Conservation (phyloP, 1,284 basidiomycete species). For the Coniferiporia weirii region DNA sequence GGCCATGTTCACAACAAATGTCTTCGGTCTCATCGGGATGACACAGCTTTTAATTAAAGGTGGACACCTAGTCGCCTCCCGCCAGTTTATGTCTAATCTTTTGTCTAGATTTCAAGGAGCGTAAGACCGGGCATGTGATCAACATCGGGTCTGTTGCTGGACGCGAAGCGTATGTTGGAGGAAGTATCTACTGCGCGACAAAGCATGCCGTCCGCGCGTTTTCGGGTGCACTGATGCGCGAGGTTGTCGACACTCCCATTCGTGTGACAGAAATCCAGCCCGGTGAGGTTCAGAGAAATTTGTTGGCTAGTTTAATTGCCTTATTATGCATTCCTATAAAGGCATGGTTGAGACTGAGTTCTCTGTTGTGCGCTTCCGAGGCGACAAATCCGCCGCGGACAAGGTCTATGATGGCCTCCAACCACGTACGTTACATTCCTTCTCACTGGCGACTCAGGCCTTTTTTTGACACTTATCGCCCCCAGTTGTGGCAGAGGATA, state of each 20-base stretch:
- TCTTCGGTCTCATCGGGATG: conserved; percentile 81
- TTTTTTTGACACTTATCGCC: not conserved
- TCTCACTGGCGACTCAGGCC: not conserved
- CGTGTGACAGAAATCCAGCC: conserved; percentile 91
- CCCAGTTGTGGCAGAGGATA: conserved; percentile 59
- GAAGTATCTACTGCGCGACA: conserved; percentile 77
- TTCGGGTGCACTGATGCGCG: conserved; percentile 76
- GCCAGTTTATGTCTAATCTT: not conserved
- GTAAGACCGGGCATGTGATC: conserved; percentile 87
- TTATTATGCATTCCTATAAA: conserved; percentile 21
- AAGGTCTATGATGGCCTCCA: conserved; percentile 87
- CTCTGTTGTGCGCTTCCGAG: conserved; percentile 82
- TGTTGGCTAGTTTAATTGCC: not conserved
- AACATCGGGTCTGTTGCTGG: conserved; percentile 94
- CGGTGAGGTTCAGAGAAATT: conserved; percentile 38
- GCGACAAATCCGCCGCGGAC: conserved; percentile 75
- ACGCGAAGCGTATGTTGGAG: conserved; percentile 86
- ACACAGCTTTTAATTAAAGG: conserved; percentile 77
- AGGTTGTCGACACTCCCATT: conserved; percentile 87
- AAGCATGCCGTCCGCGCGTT: conserved; percentile 92
- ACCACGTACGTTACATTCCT: conserved; percentile 50
- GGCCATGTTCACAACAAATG: conserved; percentile 91
- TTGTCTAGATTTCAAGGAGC: conserved; percentile 78
- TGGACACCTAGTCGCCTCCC: conserved; percentile 24
- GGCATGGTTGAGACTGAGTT: conserved; percentile 94